Base-by-base conservation (phyloP, 148 eudicot species). In the Nyssa sinensis region DNA sequence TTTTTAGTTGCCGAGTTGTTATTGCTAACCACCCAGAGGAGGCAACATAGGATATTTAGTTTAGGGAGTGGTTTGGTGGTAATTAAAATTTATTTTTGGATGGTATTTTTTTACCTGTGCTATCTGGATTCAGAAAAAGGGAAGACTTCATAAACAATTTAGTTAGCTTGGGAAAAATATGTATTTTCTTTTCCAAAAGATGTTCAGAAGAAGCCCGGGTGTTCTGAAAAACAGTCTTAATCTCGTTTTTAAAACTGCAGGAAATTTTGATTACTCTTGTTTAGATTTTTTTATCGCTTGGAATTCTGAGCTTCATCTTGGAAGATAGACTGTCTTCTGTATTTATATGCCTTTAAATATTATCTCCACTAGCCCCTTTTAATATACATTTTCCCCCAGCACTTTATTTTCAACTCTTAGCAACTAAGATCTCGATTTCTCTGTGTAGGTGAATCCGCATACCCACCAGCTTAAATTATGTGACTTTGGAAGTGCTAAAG, bases 401-500 rank as follows among this genome's bases (percentile, higher is more conserved):
- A 21, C 23, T 9, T 3, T 37, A 37, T 37, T 9, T 37, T 3
- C 59, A 55, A 21, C 59, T 55, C 21, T 19, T 55, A 17, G 25
- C 5, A 19, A 55, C 25, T 21, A 5, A 55, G 51, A 55, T 55
- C 59, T n/a, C 24, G 4, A 55, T 55, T 19, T 19, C 21, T 55
- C 64, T 79, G 7, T 81, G 78, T 83, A 90, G 94, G 90, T 90
- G 44, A 90, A 90, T 80, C 92, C 94, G 21, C 94, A 88, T 68
- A 88, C 94, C 55, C 94, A 90, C 82, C 94, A 90, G 82, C 81
- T 90, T 24, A 90, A 90, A 71, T 80, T 90, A 37, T 90, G 94
- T n/a, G 94, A 90, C 75, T 90, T 90, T 74, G 94, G 94, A 75
- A 90, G 94, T 69, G 94, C 91, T 32, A 90, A 90, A 86, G 87